Evolutionary conservation across 192 early-diverging fungal genomes (phyloP).

Genomic region (Coemansia sp.): DNA sequence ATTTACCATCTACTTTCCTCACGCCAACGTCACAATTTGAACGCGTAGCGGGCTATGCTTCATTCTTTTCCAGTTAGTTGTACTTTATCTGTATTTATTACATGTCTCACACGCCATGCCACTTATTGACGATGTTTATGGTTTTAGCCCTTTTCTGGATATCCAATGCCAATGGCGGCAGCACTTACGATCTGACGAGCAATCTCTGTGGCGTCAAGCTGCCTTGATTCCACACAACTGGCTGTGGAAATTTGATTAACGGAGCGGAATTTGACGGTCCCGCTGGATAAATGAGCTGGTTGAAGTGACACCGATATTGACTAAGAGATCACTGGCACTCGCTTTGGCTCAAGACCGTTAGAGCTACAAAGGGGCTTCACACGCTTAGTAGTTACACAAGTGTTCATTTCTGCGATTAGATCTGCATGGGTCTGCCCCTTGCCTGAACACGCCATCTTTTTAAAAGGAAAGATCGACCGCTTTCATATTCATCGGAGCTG

Average conservation of each 20-base stretch:
- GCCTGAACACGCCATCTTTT: slow-evolving; percentile 7
- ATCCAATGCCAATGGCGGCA: too few species aligned
- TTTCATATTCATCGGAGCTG: not conserved
- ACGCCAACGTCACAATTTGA: slow-evolving; percentile 14
- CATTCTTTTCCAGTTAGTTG: not conserved
- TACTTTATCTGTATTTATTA: not conserved
- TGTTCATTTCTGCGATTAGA: not conserved
- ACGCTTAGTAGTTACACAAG: not conserved
- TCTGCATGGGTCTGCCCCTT: not conserved
- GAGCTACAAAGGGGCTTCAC: not conserved
- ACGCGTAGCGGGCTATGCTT: not conserved
- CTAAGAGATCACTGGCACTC: too few species aligned
- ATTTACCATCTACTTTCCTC: slow-evolving; percentile 19
- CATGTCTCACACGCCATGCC: not conserved
- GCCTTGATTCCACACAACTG: too few species aligned
- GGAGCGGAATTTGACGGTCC: too few species aligned
- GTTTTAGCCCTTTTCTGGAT: not conserved
- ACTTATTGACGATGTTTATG: not conserved
- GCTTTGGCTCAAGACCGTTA: too few species aligned
- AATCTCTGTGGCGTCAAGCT: not conserved
- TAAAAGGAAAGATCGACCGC: not conserved
- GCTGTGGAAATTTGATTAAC: too few species aligned
- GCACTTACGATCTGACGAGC: not conserved
- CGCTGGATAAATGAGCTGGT: too few species aligned
- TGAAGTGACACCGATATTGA: too few species aligned